Base-by-base conservation (phyloP, 768 basidiomycete genomes). In the Rhizopogon sp. region DNA sequence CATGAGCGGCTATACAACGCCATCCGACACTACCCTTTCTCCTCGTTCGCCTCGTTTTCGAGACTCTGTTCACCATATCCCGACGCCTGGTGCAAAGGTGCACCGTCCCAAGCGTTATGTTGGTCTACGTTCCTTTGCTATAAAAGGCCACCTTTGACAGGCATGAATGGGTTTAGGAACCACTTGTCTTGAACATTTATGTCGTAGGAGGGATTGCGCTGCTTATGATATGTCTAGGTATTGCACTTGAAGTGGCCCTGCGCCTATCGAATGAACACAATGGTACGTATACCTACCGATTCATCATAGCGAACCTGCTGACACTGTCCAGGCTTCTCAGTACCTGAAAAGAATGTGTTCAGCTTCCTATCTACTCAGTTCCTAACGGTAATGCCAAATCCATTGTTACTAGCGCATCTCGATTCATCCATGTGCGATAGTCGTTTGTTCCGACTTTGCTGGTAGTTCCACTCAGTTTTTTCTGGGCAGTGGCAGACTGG, bases 371-470 rank as follows among this genome's bases (percentile, higher is more conserved):
- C 82, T 10, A 71, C 70, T 28, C 69, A 74, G 33, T 73, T 75
- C 57, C 56, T 80, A 41, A 76, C 75, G 69, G 64, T 76, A 72
- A 61, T 74, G 17, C 8, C 39, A 20, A 37, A 33, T 2, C 20
- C 33, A 10, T 40, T 37, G 3, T 14, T 10, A 40, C 13, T 39
- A 7, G 16, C 44, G 22, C 31, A 54, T 47, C 11, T 56, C 20
- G 4, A 42, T 22, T 28, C 45, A 39, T 50, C 29, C 57, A 46
- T 28, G 8, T 33, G 9, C 13, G 49, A 14, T 46, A 86, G 84
- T 77, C 82, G 0, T 84, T 86, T 64, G 70, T 87, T 60, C 84
- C 85, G 1, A 78, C 77, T 3, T 62, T 78, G 22, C 25, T 79
- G 16, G 72, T 86, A 28, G 59, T 78, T 6, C 86, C 85, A 3